Evolutionary conservation across 2,329 filamentous ascomycete species (phyloP).

Genomic region (Nemania serpens): DNA sequence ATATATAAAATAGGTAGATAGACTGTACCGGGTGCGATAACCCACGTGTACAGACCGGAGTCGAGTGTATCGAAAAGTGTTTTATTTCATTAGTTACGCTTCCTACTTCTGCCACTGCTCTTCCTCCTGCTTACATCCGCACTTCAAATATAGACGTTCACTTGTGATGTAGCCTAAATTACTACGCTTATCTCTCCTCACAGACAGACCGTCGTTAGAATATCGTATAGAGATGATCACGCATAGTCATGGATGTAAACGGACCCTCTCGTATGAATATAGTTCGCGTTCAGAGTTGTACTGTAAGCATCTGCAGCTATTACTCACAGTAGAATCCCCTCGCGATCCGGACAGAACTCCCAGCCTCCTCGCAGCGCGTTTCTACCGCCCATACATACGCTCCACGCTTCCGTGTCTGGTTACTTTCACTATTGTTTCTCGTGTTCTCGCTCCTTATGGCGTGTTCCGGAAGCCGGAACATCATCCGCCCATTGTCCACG

Average conservation of each 20-base stretch:
- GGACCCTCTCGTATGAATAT: too few species aligned
- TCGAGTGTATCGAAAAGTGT: constrained; percentile 26
- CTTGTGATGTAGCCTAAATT: too few species aligned
- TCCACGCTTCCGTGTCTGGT: neutral
- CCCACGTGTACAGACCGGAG: constrained; percentile 20
- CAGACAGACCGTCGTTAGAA: too few species aligned
- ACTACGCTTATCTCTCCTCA: too few species aligned
- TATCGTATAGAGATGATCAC: too few species aligned
- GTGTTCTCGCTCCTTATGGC: neutral
- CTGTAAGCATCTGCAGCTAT: neutral
- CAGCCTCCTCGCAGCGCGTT: neutral
- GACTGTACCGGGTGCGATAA: constrained; percentile 18
- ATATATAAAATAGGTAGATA: constrained; percentile 1
- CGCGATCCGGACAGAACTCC: neutral
- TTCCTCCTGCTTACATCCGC: neutral
- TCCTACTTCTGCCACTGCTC: neutral
- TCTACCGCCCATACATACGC: neutral
- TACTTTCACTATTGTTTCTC: neutral
- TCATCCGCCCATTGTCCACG: too few species aligned
- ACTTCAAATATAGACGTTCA: neutral
- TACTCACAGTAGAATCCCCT: neutral
- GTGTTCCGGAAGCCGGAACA: neutral
- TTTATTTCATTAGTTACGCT: neutral
- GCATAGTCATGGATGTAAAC: too few species aligned
- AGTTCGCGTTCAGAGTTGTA: too few species aligned